These are phyloP conservation scores for Sicyos baderoa DNA, from an alignment of 306 rosid species.

Conservation along the genomic window DNA sequence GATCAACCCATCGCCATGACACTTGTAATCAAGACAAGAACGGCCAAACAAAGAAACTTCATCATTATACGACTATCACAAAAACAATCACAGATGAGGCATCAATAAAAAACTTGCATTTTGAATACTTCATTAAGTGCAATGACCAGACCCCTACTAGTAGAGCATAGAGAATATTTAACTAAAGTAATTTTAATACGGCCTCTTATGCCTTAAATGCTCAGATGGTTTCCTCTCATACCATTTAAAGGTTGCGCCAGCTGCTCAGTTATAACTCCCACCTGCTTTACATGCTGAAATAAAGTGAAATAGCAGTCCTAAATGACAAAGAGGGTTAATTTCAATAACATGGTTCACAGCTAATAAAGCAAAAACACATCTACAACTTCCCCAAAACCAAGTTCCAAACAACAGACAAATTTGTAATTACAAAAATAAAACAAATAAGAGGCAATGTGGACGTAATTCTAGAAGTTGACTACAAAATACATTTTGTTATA, in stretches of 20 bases:
- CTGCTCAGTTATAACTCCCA: constrained; percentile 72
- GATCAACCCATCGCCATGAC: neutral
- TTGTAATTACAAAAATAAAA: neutral
- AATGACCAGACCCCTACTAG: neutral
- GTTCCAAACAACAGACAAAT: neutral
- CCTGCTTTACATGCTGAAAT: constrained; percentile 79
- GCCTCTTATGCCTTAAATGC: constrained; percentile 61
- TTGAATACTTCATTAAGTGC: neutral
- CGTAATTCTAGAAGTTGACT: neutral
- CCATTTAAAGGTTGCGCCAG: constrained; percentile 84
- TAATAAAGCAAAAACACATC: neutral
- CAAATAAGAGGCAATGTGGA: neutral
- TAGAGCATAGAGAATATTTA: constrained; percentile 10
- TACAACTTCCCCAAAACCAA: constrained; percentile 2
- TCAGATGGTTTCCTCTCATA: constrained; percentile 76
- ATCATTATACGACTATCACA: neutral
- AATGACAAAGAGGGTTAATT: constrained; percentile 65
- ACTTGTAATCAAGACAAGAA: neutral
- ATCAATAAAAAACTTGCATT: neutral
- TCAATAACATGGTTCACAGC: constrained; percentile 23
- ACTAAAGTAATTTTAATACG: constrained; percentile 34
- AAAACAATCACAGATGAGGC: neutral
- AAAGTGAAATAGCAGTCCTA: constrained; percentile 56
- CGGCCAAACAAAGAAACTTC: neutral
- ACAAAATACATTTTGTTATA: neutral